Evolutionary conservation across 2,329 filamentous ascomycete species (phyloP).

Genomic region (Nothopassalora personata): DNA sequence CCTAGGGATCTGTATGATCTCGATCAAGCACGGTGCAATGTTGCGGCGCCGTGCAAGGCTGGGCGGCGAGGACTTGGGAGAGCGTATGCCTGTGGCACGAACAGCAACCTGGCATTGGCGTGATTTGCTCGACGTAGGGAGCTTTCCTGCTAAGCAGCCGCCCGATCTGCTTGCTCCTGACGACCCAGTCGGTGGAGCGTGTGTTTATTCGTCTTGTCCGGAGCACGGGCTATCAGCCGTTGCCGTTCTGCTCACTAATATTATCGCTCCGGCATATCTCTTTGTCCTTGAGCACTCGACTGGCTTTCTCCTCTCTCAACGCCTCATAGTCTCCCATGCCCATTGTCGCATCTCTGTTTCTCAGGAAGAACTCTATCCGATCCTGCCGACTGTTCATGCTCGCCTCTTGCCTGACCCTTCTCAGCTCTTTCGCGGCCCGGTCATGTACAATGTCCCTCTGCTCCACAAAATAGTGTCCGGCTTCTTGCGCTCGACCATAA

Average conservation of each 20-base stretch:
- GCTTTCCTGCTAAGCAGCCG: no score
- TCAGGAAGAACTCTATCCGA: conserved; percentile 71
- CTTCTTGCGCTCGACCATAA: conserved; percentile 61
- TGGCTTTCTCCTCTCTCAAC: conserved; percentile 42
- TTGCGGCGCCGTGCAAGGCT: no score
- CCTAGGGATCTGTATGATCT: no score
- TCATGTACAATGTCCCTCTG: conserved; percentile 62
- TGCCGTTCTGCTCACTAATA: conserved; percentile 20
- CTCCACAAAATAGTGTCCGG: conserved; percentile 59
- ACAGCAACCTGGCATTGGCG: no score
- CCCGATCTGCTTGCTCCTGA: no score
- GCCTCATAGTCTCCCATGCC: conserved; percentile 37
- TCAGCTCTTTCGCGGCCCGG: conserved; percentile 58
- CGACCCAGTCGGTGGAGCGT: no score
- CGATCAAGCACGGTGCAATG: no score
- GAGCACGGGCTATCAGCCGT: neutral
- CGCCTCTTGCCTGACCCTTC: conserved; percentile 49
- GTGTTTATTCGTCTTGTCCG: no score
- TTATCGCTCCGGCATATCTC: conserved; percentile 45
- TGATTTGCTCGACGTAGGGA: no score
- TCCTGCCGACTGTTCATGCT: conserved; percentile 44
- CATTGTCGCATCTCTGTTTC: conserved; percentile 59
- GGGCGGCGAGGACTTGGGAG: no score
- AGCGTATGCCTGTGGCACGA: no score
- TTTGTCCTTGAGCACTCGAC: conserved; percentile 41